Evolutionary conservation across 805 yeast genomes (phyloP).

Genomic region (Zygotorulaspora danielsina): DNA sequence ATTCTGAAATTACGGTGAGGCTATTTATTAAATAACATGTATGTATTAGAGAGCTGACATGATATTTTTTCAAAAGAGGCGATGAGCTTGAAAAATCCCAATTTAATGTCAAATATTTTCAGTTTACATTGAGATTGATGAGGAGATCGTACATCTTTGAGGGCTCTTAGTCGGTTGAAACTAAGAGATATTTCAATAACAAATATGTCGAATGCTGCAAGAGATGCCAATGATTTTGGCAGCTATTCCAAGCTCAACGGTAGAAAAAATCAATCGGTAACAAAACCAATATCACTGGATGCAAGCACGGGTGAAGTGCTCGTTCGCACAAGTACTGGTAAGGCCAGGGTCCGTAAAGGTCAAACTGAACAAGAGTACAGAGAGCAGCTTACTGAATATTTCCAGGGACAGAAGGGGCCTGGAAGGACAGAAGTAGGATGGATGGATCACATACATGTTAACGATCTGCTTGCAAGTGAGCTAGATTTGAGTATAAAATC

Average conservation of each 20-base stretch:
- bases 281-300: slow-evolving; percentile 27
- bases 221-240: too few relatives aligned
- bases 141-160: too few relatives aligned
- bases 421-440: slow-evolving; percentile 41
- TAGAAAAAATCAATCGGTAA: slow-evolving; percentile 11
- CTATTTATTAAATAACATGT: not conserved
- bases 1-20: slow-evolving; percentile 10
- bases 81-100: slow-evolving; percentile 1
- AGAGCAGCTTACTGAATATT: slow-evolving; percentile 49
- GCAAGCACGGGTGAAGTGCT: slow-evolving; percentile 40
- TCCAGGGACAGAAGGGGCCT: slow-evolving; percentile 49
- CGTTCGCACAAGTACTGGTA: slow-evolving; percentile 46
- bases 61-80: not conserved
- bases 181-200: too few relatives aligned
- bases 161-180: too few relatives aligned
- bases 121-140: too few relatives aligned
- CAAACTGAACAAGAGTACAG: slow-evolving; percentile 64
- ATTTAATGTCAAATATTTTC: too few relatives aligned
- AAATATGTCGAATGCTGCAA: too few relatives aligned
- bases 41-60: not conserved
- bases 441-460: slow-evolving; percentile 18
- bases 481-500: slow-evolving; percentile 41
- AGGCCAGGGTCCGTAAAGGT: slow-evolving; percentile 53
- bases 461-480: slow-evolving; percentile 3
- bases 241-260: slow-evolving; percentile 7